A percentile compares a stretch with the other conserved stretches of the same genome.
phyloP scores from a whole-genome alignment of 2,329 filamentous ascomycete species.

The Penicillium psychrosexuale region DNA sequence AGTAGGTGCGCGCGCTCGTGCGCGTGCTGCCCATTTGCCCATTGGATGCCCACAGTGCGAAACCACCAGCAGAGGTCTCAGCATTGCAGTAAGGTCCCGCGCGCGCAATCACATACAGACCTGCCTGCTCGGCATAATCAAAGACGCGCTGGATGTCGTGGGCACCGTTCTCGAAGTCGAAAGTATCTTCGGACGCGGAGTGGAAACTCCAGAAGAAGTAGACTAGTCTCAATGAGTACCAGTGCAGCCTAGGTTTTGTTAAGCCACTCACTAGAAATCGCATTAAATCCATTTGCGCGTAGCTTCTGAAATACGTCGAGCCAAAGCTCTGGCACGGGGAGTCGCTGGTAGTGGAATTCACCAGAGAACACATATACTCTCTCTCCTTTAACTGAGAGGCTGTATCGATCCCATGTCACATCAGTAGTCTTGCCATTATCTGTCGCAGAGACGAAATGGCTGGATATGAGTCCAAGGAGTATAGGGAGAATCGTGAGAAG shows the following conservation, averaged over 20 bases:
- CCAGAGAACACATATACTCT: slow-evolving; percentile 50
- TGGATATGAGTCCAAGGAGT: slow-evolving; percentile 11
- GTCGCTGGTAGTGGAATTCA: slow-evolving; percentile 54
- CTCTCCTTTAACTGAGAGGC: slow-evolving; percentile 49
- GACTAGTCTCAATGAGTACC: slow-evolving; percentile 10
- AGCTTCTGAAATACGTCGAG: slow-evolving; percentile 56
- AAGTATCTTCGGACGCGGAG: slow-evolving; percentile 30
- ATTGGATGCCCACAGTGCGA: slow-evolving; percentile 48
- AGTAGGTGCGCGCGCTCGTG: slow-evolving; percentile 46
- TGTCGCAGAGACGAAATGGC: slow-evolving; percentile 24
- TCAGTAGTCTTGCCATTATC: slow-evolving; percentile 44
- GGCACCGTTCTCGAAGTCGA: slow-evolving; percentile 51
- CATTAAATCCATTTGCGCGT: slow-evolving; percentile 53
- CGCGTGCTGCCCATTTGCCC: slow-evolving; percentile 46
- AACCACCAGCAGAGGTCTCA: slow-evolving; percentile 50
- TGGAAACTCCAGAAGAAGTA: slow-evolving; percentile 36
- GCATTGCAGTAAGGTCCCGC: slow-evolving; percentile 54
- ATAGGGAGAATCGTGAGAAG: slow-evolving; percentile 16
- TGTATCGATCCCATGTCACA: slow-evolving; percentile 54
- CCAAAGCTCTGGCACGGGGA: slow-evolving; percentile 56
- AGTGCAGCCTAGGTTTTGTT: neutral
- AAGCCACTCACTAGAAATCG: slow-evolving; percentile 40
- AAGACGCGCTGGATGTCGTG: slow-evolving; percentile 53
- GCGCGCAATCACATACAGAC: slow-evolving; percentile 52
- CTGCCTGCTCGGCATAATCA: slow-evolving; percentile 52